phyloP scores from a whole-genome alignment of 352 stramenopile species.

The Phytopythium oedochilum region DNA sequence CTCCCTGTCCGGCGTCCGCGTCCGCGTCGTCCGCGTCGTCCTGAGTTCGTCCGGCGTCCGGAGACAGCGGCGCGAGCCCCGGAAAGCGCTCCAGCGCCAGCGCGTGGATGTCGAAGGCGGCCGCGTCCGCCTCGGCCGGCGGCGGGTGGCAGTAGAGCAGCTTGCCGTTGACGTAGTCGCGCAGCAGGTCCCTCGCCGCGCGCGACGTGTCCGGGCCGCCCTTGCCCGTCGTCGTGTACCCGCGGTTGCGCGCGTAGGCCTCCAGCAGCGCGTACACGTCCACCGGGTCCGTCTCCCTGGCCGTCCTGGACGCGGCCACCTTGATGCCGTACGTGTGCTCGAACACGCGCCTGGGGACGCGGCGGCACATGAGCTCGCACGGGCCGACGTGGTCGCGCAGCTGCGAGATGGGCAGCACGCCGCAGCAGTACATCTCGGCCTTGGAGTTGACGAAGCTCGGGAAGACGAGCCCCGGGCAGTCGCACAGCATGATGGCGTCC shows the following conservation, averaged over 20 bases:
- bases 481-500: constrained; percentile 97
- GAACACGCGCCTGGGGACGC: constrained; percentile 94
- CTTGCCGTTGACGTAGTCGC: constrained; percentile 97
- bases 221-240: constrained; percentile 93
- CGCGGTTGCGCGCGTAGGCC: constrained; percentile 79
- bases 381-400: constrained; percentile 95
- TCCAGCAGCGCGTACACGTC: constrained; percentile 78
- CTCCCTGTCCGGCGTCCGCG: constrained; percentile 5
- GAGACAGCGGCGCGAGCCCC: constrained; percentile 19
- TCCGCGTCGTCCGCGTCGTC: constrained; percentile 10
- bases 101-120: constrained; percentile 74
- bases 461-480: constrained; percentile 99
- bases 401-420: constrained; percentile 98
- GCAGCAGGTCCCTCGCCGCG: constrained; percentile 94
- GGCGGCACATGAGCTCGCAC: constrained; percentile 92
- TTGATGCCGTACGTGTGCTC: constrained; percentile 97
- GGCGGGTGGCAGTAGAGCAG: constrained; percentile 97
- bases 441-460: constrained; percentile 98
- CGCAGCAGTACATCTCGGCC: constrained; percentile 98
- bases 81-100: constrained; percentile 58
- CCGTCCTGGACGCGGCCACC: constrained; percentile 63
- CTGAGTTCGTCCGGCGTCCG: constrained; percentile 3
- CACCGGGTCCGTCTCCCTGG: constrained; percentile 70
- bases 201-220: constrained; percentile 94
- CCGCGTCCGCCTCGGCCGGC: constrained; percentile 50